A percentile compares a stretch with the other conserved stretches of the same genome.
These are phyloP conservation scores for Sugiyamaella xylanicola DNA, from an alignment of 1,139 yeast species.

Conservation along the genomic window DNA sequence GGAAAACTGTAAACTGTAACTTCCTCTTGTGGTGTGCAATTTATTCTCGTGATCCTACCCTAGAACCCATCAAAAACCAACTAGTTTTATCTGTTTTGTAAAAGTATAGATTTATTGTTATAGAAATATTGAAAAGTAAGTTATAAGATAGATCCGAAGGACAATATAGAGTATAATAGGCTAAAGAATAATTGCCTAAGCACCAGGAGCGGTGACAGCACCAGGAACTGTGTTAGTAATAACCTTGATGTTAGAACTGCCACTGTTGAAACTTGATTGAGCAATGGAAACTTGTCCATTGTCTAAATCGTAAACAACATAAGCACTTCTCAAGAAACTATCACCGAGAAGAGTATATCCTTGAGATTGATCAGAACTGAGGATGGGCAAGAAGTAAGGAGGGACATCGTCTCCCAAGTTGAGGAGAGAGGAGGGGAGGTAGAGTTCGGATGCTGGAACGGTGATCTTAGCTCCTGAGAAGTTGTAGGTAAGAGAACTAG, in stretches of 20 bases:
- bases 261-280: constrained; percentile 41
- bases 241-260: constrained; percentile 30
- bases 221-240: constrained; percentile 31
- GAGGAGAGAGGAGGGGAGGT: background rate
- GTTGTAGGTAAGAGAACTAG: constrained; percentile 26
- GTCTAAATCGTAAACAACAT: constrained; percentile 71
- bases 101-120: background rate
- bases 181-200: background rate
- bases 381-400: constrained; percentile 25
- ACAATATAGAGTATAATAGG: too few relatives aligned
- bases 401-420: background rate
- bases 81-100: too few relatives aligned
- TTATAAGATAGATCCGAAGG: too few relatives aligned
- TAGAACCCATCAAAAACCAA: too few relatives aligned
- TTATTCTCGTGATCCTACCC: too few relatives aligned
- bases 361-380: constrained; percentile 31
- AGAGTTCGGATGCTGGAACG: constrained; percentile 33
- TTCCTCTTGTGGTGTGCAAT: too few relatives aligned
- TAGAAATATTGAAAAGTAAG: too few relatives aligned
- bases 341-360: constrained; percentile 56
- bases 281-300: constrained; percentile 58
- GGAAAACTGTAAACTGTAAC: too few relatives aligned
- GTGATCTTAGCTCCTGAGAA: constrained; percentile 37
- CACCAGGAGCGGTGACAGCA: constrained; percentile 11
- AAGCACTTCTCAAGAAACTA: constrained; percentile 64